Base-by-base conservation (phyloP, 441 rosid species). In the Geranium incanum region DNA sequence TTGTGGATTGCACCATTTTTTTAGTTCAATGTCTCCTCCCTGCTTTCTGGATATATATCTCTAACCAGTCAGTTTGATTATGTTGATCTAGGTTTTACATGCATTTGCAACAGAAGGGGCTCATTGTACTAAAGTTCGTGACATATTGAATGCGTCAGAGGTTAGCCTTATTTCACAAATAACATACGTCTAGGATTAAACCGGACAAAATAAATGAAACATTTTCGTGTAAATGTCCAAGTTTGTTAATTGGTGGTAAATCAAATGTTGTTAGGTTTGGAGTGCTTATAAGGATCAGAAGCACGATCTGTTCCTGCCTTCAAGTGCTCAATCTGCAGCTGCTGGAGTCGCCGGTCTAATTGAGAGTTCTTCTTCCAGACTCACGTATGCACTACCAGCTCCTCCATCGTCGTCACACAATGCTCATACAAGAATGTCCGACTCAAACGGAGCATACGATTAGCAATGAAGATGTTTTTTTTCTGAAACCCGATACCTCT, bases 71-170 rank as follows among this genome's bases (percentile, higher is more conserved):
- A 71, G 7, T 65, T 67, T 28, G 52, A 66, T 38, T 23, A 23
- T 64, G 68, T 72, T 70, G 18, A 37, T 74, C 74, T 84, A 92
- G 99, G 98, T 95, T 74, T 80, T 95, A 84, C 98, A 91, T 78
- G 98, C 98, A 68, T 92, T 95, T 70, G 96, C 97, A 73, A 83
- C 99, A 5, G 98, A 92, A 88, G 98, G 98, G 36, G 98, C 99
- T 36, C 96, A 95, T 71, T 92, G 99, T 76, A 83, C 82, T 62
- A 87, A 86, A 88, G 98, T 92, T 66, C 88, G 90, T 2, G 99
- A 92, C 66, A 78, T 95, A 78, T 81, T 95, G 69, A 87, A 88
- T 75, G 85, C 97, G 23, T 95, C 99, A 5, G 91, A 91, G 74
- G 99, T 95, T 83, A 89, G 98, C 85, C 45, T 9, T 28, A 43